Base-by-base conservation (phyloP, 345 rosid genomes). In the Bruguiera sexangula region DNA sequence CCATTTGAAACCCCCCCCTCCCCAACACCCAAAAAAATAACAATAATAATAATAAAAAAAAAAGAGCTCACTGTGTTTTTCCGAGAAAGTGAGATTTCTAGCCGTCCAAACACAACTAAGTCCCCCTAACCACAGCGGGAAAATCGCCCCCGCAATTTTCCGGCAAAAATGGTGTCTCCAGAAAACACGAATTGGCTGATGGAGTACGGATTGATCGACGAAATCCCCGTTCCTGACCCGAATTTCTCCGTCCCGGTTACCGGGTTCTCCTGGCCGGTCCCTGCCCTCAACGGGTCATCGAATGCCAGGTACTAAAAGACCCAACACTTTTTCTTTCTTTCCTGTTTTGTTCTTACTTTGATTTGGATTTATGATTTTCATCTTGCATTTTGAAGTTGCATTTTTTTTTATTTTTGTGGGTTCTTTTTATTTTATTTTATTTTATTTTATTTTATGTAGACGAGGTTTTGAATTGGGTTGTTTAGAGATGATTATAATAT, bases 211-310 rank as follows among this genome's bases (percentile, higher is more conserved):
- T 36, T 88, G 79, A 89, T 91, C 70, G 97, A 94, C 66, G 98
- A 89, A 31, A 81, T 85, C 68, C 71, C 91, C 19, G 88, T 89
- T 62, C 77, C 80, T 46, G 63, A 88, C 79, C 84, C 77, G 32
- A 76, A 69, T 73, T 89, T 85, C 79, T 76, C 88, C 1, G 85
- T 80, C 64, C 84, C 85, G 31, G 84, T 79, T 68, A 63, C 89
- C 16, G 87, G 84, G 0, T 94, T 91, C 83, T 75, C 89, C 43
- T 94, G 97, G 96, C 88, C 96, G 5, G 73, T 75, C 8, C 97
- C 81, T 71, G 83, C 86, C 53, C 61, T 78, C 29, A 82, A 77
- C 62, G 88, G 82, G 22, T 78, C 93, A 51, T 60, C 98, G 34
- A 80, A 84, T 69, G 85, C 76, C 82, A 79, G 96, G 97, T 94